Evolutionary conservation across 495 filamentous ascomycete genomes (phyloP).

Genomic region (Podospora australis): DNA sequence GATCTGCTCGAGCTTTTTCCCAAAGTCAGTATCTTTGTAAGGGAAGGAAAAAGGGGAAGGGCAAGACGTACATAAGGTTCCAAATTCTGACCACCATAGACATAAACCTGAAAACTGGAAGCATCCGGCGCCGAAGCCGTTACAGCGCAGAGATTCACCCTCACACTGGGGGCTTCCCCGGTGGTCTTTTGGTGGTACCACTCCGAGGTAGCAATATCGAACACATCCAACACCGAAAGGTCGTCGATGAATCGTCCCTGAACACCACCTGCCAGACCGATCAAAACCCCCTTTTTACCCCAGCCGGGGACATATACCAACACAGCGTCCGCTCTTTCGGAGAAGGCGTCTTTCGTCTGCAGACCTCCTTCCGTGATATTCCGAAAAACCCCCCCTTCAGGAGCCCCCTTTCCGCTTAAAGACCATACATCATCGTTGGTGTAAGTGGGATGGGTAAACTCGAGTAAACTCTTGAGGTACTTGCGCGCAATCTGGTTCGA

Average conservation of each 20-base stretch:
- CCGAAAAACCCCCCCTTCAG: conserved; percentile 50
- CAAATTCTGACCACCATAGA: conserved; percentile 70
- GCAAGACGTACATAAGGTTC: conserved; percentile 40
- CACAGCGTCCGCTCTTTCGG: conserved; percentile 64
- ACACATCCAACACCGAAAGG: conserved; percentile 67
- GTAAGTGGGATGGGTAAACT: conserved; percentile 65
- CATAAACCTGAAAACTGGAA: conserved; percentile 64
- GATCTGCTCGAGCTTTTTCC: conserved; percentile 40
- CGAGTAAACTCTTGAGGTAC: conserved; percentile 67
- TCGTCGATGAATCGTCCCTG: conserved; percentile 51
- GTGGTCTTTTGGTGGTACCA: conserved; percentile 72
- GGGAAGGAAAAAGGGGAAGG: background rate
- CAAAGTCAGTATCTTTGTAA: conserved; percentile 1
- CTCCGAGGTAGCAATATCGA: conserved; percentile 66
- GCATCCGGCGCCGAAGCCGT: conserved; percentile 65
- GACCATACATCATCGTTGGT: conserved; percentile 50
- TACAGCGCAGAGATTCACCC: conserved; percentile 69
- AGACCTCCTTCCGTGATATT: conserved; percentile 68
- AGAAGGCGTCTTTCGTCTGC: conserved; percentile 55
- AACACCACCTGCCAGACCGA: conserved; percentile 63
- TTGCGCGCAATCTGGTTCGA: conserved; percentile 49
- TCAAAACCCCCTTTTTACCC: conserved; percentile 60
- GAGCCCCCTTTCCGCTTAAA: conserved; percentile 45
- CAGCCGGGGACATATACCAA: conserved; percentile 67
- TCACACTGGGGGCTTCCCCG: conserved; percentile 54